These are phyloP conservation scores for Psophocarpus tetragonolobus DNA, from an alignment of 306 rosid species.

Conservation along the genomic window DNA sequence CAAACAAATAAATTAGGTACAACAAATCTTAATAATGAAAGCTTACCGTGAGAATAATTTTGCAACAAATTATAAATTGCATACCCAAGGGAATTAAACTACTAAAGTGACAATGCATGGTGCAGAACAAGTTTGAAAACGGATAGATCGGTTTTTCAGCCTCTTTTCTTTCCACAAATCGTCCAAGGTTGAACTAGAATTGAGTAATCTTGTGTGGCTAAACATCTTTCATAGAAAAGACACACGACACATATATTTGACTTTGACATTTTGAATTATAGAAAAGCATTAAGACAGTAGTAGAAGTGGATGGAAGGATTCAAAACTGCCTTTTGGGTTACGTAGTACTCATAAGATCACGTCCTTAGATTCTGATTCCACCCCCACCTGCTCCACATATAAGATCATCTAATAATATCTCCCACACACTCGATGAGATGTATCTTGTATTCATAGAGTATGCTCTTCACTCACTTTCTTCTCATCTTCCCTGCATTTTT, in stretches of 20 bases:
- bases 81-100: not conserved
- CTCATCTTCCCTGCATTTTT: not conserved
- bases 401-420: not conserved
- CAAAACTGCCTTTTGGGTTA: not conserved
- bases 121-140: constrained; percentile 33
- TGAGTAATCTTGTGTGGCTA: constrained; percentile 19
- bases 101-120: constrained; percentile 7
- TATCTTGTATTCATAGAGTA: not conserved
- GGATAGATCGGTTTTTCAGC: constrained; percentile 6
- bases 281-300: not conserved
- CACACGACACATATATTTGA: not conserved
- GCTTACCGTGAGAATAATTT: not conserved
- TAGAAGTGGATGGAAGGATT: not conserved
- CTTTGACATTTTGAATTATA: not conserved
- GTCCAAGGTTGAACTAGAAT: constrained; percentile 20
- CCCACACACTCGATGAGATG: not conserved
- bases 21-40: not conserved
- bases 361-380: constrained; percentile 13
- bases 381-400: not conserved
- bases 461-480: not conserved
- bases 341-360: not conserved
- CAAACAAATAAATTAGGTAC: not conserved
- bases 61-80: not conserved
- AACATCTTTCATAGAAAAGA: not conserved
- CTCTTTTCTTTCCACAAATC: constrained; percentile 11